Evolutionary conservation across 163 green algal genomes (phyloP), one percentile per base, ranked within the genome.

Genomic region (Volvox carteri): DNA sequence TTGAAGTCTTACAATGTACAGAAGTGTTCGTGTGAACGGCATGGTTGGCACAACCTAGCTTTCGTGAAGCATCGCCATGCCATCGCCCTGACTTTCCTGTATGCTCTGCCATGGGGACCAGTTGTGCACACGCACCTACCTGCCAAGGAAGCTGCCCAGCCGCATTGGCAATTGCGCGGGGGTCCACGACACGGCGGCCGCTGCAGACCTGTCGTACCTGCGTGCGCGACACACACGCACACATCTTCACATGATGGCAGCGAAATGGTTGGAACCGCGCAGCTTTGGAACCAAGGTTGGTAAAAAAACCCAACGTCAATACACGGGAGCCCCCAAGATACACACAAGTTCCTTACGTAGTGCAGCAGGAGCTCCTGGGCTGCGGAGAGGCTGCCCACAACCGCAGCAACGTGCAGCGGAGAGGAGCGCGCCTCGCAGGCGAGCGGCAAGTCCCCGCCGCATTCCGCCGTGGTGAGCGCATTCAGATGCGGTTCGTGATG

Each of bases 391-490:
- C 80, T 60, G 54, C 84, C 84, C 39, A 37, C 44, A 7, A 89
- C 54, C 2, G 90, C 90, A 1, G 90, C 90, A 7, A 93, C 58
- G 80, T 93, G 90, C 52, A 93, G 86, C 37, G 90, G 85, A 6
- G 90, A 86, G 50, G 42, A 88, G n/a, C 54, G 44, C 21, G n/a
- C 41, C 9, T 84, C 68, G 65, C 80, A 91, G 11, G 35, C 86
- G 50, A 91, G 37, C n/a, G 35, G 72, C 50, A 91, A 75, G 56
- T 91, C 86, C n/a, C n/a, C n/a, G n/a, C 78, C 30, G 74, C 70
- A 75, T 72, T 75, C 56, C 33, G 12, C 73, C 19, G 62, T 77
- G 60, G 90, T 89, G 65, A 73, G 56, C 52, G 42, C n/a, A 46
- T 81, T 77, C 19, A 91, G 78, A n/a, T 39, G 16, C 19, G 86